A percentile compares a stretch with the other conserved stretches of the same genome.
These are phyloP conservation scores for Pichia exigua DNA, from an alignment of 805 yeast species.

Conservation along the genomic window DNA sequence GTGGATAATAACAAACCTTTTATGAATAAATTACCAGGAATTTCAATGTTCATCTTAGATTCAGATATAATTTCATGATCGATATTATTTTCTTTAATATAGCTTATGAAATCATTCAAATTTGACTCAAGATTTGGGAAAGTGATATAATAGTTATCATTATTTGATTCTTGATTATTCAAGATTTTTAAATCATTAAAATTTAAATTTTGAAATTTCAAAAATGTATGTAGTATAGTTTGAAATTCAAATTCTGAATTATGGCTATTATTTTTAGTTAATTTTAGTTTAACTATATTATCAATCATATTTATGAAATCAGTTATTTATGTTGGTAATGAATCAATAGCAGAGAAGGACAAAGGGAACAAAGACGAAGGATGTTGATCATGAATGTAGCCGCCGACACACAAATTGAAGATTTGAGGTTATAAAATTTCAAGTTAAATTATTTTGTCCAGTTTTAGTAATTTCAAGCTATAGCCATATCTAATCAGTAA, in stretches of 20 bases:
- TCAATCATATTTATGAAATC: too few relatives aligned
- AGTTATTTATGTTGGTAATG: too few relatives aligned
- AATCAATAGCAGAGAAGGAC: too few relatives aligned
- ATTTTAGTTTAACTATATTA: background rate
- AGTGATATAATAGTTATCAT: background rate
- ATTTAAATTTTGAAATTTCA: background rate
- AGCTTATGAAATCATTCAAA: background rate
- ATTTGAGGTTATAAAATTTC: background rate
- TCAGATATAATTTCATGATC: constrained; percentile 15
- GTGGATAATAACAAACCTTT: constrained; percentile 38
- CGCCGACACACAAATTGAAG: background rate
- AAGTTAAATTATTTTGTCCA: background rate
- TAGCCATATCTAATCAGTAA: background rate
- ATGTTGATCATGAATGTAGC: too few relatives aligned
- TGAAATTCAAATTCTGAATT: background rate
- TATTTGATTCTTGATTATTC: background rate
- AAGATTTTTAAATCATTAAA: background rate
- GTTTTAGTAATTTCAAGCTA: background rate
- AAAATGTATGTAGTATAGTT: background rate
- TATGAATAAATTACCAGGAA: constrained; percentile 52
- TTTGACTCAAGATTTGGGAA: background rate
- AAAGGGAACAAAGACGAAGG: background rate
- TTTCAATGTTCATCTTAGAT: constrained; percentile 13
- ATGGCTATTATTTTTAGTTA: background rate
- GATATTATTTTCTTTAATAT: constrained; percentile 5